Evolutionary conservation across 345 rosid genomes (phyloP), one percentile per base, ranked within the genome.

Genomic region (Cochlearia excelsa): DNA sequence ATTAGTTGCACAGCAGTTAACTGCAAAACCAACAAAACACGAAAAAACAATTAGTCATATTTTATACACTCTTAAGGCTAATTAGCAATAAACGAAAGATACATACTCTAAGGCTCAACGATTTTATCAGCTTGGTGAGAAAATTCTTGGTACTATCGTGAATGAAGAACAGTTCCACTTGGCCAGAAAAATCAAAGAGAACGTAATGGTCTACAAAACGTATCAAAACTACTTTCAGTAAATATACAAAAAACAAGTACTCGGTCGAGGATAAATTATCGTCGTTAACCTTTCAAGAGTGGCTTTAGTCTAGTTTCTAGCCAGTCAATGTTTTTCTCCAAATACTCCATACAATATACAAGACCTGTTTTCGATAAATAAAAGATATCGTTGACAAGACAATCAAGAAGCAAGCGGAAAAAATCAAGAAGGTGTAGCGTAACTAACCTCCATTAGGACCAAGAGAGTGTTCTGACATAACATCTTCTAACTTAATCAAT

Each of bases 141-240:
- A 84, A 78, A 50, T 80, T 90, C 77, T 81, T 90, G 76, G 85
- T 87, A 71, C 75, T 85, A 7, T 90, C 67, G 68, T 87, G 95
- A 66, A 81, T 85, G 71, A 87, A 90, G 74, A 81, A 94, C 30
- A 94, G 64, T 70, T 90, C 99, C 67, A 94, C 97, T 78, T 87
- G 99, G 57, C 96, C 95, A 63, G 99, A 97, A 72, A 94, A 90
- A 78, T 90, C 97, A 72, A 94, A 90, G 59, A 87, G 92, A 68
- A 90, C 77, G 78, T 90, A 90, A 76, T 90, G 95, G 67, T 90
- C 99, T 90, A 93, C 81, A 81, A 68, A 47, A 38, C 6, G 60
- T 35, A 67, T 45, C 26, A 41, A 72, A 50, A 4, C 2, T 39
- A 8, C 43, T 39, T 39, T 39, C 1, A 39, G 43, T 1, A 7